Percentiles rank a stretch among this genome's conserved stretches.
Evolutionary conservation across 148 eudicot genomes (phyloP).

Genomic region (Agrostemma githago): DNA sequence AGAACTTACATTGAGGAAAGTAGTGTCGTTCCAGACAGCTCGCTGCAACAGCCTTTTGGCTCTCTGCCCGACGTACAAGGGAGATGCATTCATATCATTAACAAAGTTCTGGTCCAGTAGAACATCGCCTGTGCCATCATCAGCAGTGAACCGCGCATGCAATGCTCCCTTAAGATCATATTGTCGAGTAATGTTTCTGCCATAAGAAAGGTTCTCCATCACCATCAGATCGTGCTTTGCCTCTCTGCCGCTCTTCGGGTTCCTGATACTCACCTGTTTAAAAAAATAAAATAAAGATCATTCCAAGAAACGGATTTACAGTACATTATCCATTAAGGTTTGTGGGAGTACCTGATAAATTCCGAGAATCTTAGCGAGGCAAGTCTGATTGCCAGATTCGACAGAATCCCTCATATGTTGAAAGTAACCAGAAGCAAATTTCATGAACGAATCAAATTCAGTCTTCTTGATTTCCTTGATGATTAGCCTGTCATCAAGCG

Average conservation of each 20-base stretch:
- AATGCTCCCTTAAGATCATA: constrained; percentile 95
- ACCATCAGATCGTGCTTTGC: constrained; percentile 77
- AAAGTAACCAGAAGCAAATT: constrained; percentile 68
- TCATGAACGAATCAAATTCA: constrained; percentile 70
- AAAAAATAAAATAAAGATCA: constrained; percentile 13
- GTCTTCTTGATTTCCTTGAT: constrained; percentile 87
- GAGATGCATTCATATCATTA: constrained; percentile 80
- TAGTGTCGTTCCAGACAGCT: constrained; percentile 90
- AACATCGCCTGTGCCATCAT: constrained; percentile 79
- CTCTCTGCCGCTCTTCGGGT: constrained; percentile 62
- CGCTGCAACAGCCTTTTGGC: constrained; percentile 74
- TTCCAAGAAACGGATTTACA: not conserved
- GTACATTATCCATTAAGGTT: not conserved
- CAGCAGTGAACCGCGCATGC: constrained; percentile 66
- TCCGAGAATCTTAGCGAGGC: constrained; percentile 93
- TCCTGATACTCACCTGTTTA: constrained; percentile 63
- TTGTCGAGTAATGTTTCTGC: constrained; percentile 56
- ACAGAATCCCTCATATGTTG: constrained; percentile 62
- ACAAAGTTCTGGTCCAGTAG: constrained; percentile 90
- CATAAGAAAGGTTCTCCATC: constrained; percentile 88
- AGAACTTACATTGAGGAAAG: constrained; percentile 75
- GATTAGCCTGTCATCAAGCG: constrained; percentile 82
- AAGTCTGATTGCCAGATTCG: constrained; percentile 71
- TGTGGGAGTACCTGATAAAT: constrained; percentile 69
- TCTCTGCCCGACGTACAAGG: constrained; percentile 67